Conservation (phyloP, 129 eudicot genomes). For the Heracleum sosnowskyi region DNA sequence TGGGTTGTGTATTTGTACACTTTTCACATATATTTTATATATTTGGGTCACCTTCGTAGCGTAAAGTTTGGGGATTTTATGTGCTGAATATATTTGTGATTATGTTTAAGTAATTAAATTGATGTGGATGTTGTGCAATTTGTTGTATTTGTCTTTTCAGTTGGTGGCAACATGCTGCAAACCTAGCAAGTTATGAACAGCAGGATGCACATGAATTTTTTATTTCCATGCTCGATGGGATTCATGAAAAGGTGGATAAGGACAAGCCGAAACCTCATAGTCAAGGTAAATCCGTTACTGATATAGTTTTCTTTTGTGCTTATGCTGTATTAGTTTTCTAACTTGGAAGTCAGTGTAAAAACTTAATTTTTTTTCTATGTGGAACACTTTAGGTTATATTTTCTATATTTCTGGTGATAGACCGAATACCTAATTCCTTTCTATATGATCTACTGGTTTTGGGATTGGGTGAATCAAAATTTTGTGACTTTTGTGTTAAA, state of each 20-base stretch:
- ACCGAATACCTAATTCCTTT: not conserved
- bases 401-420: not conserved
- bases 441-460: conserved; percentile 3
- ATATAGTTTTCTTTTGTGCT: not conserved
- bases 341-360: not conserved
- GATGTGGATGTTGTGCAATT: not conserved
- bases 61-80: not conserved
- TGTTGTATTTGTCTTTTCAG: conserved; percentile 30
- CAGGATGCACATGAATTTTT: conserved; percentile 99
- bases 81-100: not conserved
- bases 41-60: not conserved
- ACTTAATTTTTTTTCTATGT: not conserved
- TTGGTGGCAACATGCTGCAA: conserved; percentile 94
- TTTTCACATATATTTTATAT: not conserved
- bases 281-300: conserved; percentile 42
- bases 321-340: not conserved
- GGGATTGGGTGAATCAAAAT: conserved; percentile 10
- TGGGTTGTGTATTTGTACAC: not conserved
- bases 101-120: not conserved
- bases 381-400: conserved; percentile 8
- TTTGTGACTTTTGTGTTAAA: not conserved
- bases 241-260: conserved; percentile 75
- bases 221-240: conserved; percentile 84
- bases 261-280: conserved; percentile 49
- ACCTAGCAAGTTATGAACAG: conserved; percentile 90